phyloP scores from a whole-genome alignment of 306 rosid species.

The Astragalus membranaceus region DNA sequence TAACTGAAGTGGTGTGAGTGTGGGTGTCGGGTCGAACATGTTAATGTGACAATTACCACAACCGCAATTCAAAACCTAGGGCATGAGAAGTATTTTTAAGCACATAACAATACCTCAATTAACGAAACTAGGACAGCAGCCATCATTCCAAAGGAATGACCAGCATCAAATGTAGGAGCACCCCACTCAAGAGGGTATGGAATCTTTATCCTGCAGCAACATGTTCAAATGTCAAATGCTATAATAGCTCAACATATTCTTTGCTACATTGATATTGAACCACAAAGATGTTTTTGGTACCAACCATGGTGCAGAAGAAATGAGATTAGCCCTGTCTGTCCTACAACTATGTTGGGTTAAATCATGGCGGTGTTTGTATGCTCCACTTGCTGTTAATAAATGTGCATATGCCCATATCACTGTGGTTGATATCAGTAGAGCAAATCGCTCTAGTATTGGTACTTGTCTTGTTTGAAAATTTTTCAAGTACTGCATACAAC shows the following conservation, averaged over 20 bases:
- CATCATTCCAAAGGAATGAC: constrained; percentile 97
- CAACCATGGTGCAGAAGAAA: constrained; percentile 95
- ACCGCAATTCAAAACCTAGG: no score
- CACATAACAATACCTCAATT: constrained; percentile 58
- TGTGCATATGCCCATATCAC: constrained; percentile 95
- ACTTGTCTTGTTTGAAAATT: constrained; percentile 59
- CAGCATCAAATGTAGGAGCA: constrained; percentile 93
- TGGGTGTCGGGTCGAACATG: no score
- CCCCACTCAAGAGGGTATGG: constrained; percentile 99
- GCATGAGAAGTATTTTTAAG: no score
- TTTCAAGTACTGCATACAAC: constrained; percentile 59
- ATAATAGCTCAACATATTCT: neutral
- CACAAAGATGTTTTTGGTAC: constrained; percentile 18
- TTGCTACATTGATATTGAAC: neutral
- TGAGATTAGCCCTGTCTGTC: constrained; percentile 87
- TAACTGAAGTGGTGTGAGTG: no score
- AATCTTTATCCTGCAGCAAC: constrained; percentile 70
- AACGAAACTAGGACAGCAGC: constrained; percentile 93
- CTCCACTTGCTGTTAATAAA: constrained; percentile 84
- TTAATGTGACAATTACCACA: no score
- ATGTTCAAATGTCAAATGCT: constrained; percentile 16
- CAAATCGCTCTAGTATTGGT: constrained; percentile 72
- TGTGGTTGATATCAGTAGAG: constrained; percentile 63
- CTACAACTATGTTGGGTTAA: constrained; percentile 70
- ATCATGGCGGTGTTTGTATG: constrained; percentile 72